Conservation (phyloP, 2,329 filamentous ascomycete genomes). For the Colletotrichum noveboracense region DNA sequence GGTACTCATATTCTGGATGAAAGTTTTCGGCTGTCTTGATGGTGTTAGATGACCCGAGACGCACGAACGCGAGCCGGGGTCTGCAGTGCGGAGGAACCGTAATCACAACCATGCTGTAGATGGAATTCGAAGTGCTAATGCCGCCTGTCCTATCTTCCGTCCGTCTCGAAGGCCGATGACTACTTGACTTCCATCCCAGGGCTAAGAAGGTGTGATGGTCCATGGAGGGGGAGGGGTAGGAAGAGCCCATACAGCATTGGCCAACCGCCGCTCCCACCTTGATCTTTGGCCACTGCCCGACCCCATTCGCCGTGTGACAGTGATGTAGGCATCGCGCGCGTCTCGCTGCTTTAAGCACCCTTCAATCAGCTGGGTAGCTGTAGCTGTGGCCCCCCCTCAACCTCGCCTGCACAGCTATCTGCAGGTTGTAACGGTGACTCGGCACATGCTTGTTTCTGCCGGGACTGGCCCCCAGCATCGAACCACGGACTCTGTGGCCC, state of each 20-base stretch:
- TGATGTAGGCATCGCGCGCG: neutral
- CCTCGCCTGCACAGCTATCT: constrained; percentile 9
- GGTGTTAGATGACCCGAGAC: neutral
- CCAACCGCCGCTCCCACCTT: neutral
- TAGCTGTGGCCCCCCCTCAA: neutral
- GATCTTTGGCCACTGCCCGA: neutral
- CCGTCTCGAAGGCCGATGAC: neutral
- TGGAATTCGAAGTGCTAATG: neutral
- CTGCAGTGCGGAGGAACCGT: neutral
- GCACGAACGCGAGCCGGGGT: neutral
- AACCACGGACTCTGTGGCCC: constrained; percentile 15
- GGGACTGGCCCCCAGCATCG: constrained; percentile 16
- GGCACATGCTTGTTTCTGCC: constrained; percentile 23
- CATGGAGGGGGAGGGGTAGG: neutral
- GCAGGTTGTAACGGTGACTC: constrained; percentile 19
- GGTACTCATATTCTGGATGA: neutral
- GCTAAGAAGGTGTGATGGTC: neutral
- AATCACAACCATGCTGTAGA: neutral
- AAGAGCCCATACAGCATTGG: neutral
- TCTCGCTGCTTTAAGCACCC: constrained; percentile 13
- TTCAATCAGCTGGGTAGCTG: neutral
- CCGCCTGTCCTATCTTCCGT: neutral
- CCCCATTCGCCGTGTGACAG: constrained; percentile 6
- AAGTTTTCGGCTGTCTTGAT: neutral
- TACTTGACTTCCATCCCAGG: neutral